Evolutionary conservation across 2,329 filamentous ascomycete genomes (phyloP).

Genomic region (Trichoderma guizhouense): DNA sequence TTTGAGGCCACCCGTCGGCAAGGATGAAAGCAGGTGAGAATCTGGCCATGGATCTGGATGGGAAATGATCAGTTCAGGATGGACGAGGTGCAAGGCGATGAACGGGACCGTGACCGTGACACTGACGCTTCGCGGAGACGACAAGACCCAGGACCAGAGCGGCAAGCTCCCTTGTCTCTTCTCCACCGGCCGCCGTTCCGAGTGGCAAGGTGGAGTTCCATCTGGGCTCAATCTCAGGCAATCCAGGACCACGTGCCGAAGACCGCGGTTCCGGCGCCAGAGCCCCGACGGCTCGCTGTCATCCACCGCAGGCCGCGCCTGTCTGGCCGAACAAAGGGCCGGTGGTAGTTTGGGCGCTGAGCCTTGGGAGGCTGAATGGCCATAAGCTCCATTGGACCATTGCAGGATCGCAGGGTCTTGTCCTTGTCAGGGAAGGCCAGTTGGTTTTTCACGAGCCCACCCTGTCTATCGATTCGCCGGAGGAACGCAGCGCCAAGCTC

Average conservation of each 20-base stretch:
- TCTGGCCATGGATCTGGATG: neutral
- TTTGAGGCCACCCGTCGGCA: neutral
- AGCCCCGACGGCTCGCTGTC: neutral
- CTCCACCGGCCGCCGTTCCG: conserved; percentile 7
- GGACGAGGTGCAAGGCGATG: too few relatives aligned
- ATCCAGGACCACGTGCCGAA: conserved; percentile 7
- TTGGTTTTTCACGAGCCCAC: conserved; percentile 14
- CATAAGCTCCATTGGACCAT: neutral
- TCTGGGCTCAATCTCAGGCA: conserved; percentile 18
- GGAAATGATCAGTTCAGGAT: neutral
- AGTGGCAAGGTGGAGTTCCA: neutral
- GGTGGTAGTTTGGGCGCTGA: neutral
- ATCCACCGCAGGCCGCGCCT: neutral
- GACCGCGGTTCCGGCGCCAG: neutral
- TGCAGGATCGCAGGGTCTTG: neutral
- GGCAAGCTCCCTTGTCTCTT: neutral
- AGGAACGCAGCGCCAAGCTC: conserved; percentile 14
- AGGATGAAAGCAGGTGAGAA: neutral
- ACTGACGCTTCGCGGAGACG: neutral
- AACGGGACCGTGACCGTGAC: neutral
- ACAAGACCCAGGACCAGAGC: neutral
- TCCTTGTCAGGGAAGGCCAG: neutral
- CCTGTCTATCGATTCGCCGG: conserved; percentile 29
- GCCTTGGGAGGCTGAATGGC: neutral
- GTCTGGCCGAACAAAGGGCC: conserved; percentile 8